Evolutionary conservation across 805 yeast species (phyloP), one percentile per base, ranked within the genome.

Genomic region (Yarrowia sp.): DNA sequence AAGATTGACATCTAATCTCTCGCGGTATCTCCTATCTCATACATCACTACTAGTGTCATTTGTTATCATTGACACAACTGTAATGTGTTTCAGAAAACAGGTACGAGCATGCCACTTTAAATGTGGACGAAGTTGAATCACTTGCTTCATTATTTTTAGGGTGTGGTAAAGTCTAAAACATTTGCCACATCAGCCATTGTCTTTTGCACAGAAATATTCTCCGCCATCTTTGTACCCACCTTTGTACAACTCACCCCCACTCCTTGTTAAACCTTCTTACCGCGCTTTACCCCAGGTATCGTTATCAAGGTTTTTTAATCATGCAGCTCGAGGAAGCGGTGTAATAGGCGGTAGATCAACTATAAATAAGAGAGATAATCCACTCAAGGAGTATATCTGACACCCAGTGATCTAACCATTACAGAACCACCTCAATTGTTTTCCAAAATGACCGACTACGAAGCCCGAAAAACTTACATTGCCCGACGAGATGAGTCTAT

Each of bases 401-500:
- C 30, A 26, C 30, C 30, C 30, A 26, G 30, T n/a, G 8, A 26
- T 26, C 30, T 26, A 26, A 8, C 30, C 30, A 26, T 5, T 8
- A 9, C 22, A 19, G 10, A 17, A 46, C 11, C 52, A 17, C 16
- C 24, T 11, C n/a, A 9, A 11, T n/a, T n/a, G n/a, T n/a, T n/a
- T n/a, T 16, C 24, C 12, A 17, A 33, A 17, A 54, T 54, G 62
- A 38, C 62, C 24, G 56, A 49, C 41, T 54, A 54, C 48, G 48
- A 36, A 26, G 62, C 62, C 30, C 44, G 48, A 40, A 54, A 54
- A 54, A 54, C 40, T 0, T 54, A 54, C 36, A 8, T 54, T 7
- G 46, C 44, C 5, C 48, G 62, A 38, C 62, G 62, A 28, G 48
- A 54, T 17, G 26, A 26, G 21, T 38, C 62, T 11, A 54, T 54